Percentiles rank a stretch among this genome's conserved stretches.
phyloP scores from a whole-genome alignment of 176 grass and related monocot species.

The Cenchrus americanus region DNA sequence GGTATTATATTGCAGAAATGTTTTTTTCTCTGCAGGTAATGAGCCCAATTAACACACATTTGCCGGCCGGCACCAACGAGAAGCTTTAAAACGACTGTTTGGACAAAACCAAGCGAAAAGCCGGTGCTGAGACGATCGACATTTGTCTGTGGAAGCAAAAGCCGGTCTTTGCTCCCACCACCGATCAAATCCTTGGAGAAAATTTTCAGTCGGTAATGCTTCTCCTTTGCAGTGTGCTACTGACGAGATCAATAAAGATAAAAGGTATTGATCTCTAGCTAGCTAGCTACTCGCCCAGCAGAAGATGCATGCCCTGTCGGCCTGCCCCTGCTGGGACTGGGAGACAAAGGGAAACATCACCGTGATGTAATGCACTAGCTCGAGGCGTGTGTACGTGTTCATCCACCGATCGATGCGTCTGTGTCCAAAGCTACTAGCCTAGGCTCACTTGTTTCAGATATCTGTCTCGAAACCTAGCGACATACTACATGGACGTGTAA shows the following conservation, averaged over 20 bases:
- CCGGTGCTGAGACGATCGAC: background rate
- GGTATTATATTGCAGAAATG: background rate
- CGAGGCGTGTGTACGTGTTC: conserved; percentile 30
- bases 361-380: conserved; percentile 52
- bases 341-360: conserved; percentile 54
- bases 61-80: background rate
- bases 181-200: conserved; percentile 35
- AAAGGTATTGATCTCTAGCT: background rate
- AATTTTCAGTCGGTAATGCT: conserved; percentile 28
- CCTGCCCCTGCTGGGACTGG: background rate
- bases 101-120: background rate
- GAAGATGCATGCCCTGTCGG: conserved; percentile 32
- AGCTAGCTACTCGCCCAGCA: background rate
- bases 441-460: conserved; percentile 35
- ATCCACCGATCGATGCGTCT: conserved; percentile 24
- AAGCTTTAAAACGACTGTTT: conserved; percentile 1
- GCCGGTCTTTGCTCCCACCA: conserved; percentile 32
- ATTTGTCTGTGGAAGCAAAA: conserved; percentile 53
- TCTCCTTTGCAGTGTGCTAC: conserved; percentile 15
- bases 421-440: conserved; percentile 37
- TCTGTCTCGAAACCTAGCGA: conserved; percentile 43
- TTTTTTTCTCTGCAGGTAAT: background rate
- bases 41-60: background rate
- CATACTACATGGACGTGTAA: background rate
- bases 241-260: conserved; percentile 28